phyloP scores from a whole-genome alignment of 148 eudicot species.

The Chenopodium formosanum region DNA sequence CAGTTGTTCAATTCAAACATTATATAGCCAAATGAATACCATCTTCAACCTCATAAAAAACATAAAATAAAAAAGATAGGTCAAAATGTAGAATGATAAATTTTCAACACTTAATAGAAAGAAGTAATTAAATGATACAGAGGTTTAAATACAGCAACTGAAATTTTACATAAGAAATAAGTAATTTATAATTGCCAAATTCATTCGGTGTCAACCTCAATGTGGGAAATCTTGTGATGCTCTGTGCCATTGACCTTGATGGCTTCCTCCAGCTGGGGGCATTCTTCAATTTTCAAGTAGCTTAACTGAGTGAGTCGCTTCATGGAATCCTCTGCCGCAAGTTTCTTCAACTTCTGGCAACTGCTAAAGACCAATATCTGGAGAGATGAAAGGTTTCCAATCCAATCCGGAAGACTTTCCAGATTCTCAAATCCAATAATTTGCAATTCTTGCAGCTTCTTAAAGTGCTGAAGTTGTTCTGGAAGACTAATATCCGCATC shows the following conservation, averaged over 20 bases:
- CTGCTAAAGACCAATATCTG: rapidly evolving
- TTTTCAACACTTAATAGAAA: no score
- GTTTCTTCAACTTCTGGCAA: not conserved
- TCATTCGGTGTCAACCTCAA: not conserved
- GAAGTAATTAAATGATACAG: no score
- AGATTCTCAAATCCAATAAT: not conserved
- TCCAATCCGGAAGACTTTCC: slow-evolving; percentile 9
- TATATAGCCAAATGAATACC: no score
- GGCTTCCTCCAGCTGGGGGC: not conserved
- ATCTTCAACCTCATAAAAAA: no score
- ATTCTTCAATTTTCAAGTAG: rapidly evolving
- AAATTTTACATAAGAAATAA: no score
- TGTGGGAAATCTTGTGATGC: not conserved
- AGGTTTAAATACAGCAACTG: no score
- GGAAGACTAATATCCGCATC: not conserved
- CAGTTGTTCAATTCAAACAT: no score
- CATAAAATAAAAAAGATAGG: no score
- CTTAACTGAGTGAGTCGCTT: not conserved
- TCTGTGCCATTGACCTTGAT: not conserved
- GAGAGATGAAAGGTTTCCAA: not conserved
- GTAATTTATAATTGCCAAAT: no score
- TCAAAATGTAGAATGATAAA: no score
- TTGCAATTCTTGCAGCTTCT: not conserved
- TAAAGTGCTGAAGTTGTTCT: not conserved
- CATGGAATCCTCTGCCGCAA: not conserved